Base-by-base conservation (phyloP, 352 stramenopile species). In the Phytophthora pinifolia region DNA sequence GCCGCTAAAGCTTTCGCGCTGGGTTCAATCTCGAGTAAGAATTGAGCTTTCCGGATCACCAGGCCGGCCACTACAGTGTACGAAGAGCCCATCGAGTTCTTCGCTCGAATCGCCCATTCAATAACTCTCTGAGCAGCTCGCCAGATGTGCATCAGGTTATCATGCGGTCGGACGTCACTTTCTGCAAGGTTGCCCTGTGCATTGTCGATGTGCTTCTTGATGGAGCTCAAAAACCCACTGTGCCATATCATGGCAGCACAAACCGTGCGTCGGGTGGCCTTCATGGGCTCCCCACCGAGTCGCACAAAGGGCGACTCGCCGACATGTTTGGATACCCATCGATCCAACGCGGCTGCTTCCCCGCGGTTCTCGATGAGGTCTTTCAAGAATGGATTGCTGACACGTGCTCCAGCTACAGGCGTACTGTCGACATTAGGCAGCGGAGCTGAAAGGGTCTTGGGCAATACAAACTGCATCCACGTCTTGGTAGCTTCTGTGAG, bases 121-220 rank as follows among this genome's bases (percentile, higher is more conserved):
- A 94, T 89, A 13, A 96, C 85, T 25, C 87, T 71, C 39, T 96
- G 87, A 9, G 87, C 74, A 29, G 87, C 83, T 36, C 87, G 75
- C 87, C 87, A 96, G n/a, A 96, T 92, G 50, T 94, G 80, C 78
- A 93, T 94, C 43, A 96, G 70, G 34, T 90, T 95, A n/a, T 94
- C 82, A 42, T 92, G 78, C 9, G 87, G 87, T 29, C 86, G 79
- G 47, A 86, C 49, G 47, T 94, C 86, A 50, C 84, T 90, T 44
- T 72, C 67, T 0, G 53, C 49, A n/a, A 70, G 60, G 41, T 81
- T 70, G 17, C 67, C 65, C 14, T 85, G 60, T 15, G 50, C 48
- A 48, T 78, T 79, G 1, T 83, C 70, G 25, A 83, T 39, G 44
- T 88, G 70, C 29, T 82, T 80, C 27, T 76, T 79, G 35, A 92